Conservation (phyloP, 2,329 filamentous ascomycete species). For the Calonectria henricotiae region DNA sequence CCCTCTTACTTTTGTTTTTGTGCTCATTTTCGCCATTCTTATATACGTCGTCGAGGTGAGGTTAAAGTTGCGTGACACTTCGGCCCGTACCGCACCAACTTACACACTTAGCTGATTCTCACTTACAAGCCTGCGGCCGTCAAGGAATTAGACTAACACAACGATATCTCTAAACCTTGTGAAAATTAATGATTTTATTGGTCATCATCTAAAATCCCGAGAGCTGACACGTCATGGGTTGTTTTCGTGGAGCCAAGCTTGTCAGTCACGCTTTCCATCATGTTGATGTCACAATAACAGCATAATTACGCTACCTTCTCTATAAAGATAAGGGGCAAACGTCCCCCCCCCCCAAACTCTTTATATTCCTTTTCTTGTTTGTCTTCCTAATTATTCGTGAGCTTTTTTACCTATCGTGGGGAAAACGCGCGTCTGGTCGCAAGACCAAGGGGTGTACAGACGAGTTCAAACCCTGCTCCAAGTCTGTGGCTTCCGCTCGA, state of each 20-base stretch:
- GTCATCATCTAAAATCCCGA: too few relatives aligned
- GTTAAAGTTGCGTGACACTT: background rate
- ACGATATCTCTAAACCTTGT: background rate
- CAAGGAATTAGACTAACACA: too few relatives aligned
- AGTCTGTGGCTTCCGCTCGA: background rate
- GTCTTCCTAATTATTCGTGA: background rate
- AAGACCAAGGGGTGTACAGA: background rate
- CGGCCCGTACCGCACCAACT: background rate
- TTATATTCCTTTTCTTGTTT: too few relatives aligned
- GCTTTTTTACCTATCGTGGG: too few relatives aligned
- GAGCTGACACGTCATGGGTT: background rate
- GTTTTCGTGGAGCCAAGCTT: background rate
- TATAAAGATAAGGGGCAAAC: background rate
- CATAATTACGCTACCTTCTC: background rate
- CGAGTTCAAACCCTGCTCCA: background rate
- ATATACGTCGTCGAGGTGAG: too few relatives aligned
- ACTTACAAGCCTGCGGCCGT: background rate
- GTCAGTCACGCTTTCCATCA: background rate
- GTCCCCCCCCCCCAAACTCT: too few relatives aligned
- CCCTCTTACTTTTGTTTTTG: background rate
- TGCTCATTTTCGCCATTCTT: background rate
- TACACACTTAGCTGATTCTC: background rate
- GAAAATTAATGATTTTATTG: too few relatives aligned
- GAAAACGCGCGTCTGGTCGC: background rate
- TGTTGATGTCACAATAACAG: background rate